These are phyloP conservation scores for Leccinum variicolor DNA, from an alignment of 768 basidiomycete genomes.

Conservation along the genomic window DNA sequence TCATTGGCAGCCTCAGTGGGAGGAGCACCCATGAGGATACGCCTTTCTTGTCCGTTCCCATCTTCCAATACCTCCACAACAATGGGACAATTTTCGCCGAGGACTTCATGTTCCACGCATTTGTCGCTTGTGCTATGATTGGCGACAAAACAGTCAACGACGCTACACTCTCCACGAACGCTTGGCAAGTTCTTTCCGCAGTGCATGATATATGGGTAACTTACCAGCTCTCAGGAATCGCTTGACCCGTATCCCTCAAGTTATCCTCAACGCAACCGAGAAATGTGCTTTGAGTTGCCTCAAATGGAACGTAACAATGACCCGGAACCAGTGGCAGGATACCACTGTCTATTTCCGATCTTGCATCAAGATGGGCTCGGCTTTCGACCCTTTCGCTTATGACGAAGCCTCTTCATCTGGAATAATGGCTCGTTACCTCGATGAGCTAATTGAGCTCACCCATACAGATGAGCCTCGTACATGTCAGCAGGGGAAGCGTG, in stretches of 20 bases:
- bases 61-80: slow-evolving; percentile 29
- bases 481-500: background rate
- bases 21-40: slow-evolving; percentile 11
- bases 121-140: slow-evolving; percentile 35
- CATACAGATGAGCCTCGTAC: background rate
- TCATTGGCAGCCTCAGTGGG: slow-evolving; percentile 27
- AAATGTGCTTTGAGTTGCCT: slow-evolving; percentile 15
- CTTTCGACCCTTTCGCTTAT: slow-evolving; percentile 24
- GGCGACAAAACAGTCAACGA: slow-evolving; percentile 35
- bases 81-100: slow-evolving; percentile 27
- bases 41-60: slow-evolving; percentile 27
- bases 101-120: slow-evolving; percentile 35
- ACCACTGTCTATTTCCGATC: slow-evolving; percentile 20
- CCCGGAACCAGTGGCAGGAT: slow-evolving; percentile 20
- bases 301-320: slow-evolving; percentile 24
- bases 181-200: slow-evolving; percentile 23
- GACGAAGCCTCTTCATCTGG: slow-evolving; percentile 11
- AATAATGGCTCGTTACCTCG: slow-evolving; percentile 19
- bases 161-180: slow-evolving; percentile 25
- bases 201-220: background rate
- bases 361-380: slow-evolving; percentile 25
- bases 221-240: slow-evolving; percentile 20
- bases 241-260: slow-evolving; percentile 20
- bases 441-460: slow-evolving; percentile 16
- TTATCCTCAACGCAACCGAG: slow-evolving; percentile 25